Percentiles rank a stretch among this genome's conserved stretches.
These are phyloP conservation scores for Paracoccidioides brasiliensis DNA, from an alignment of 2,329 filamentous ascomycete species.

Conservation along the genomic window DNA sequence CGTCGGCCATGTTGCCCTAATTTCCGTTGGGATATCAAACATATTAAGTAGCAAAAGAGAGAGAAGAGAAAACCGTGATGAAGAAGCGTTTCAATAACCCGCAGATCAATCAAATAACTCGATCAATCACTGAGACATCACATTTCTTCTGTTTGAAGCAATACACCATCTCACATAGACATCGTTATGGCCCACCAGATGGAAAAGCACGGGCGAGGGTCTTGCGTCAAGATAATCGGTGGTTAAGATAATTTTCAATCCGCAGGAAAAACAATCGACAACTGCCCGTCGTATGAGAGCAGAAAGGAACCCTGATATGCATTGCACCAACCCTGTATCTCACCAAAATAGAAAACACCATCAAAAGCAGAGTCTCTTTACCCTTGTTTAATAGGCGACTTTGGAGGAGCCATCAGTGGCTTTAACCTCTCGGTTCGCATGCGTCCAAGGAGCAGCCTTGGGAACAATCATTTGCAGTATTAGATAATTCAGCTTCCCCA, in stretches of 20 bases:
- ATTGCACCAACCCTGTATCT: neutral
- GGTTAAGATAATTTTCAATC: neutral
- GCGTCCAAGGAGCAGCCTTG: too few relatives aligned
- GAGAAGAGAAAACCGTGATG: neutral
- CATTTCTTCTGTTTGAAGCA: neutral
- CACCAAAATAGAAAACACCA: too few relatives aligned
- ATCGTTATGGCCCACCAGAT: neutral
- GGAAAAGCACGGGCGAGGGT: neutral
- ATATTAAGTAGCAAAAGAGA: neutral
- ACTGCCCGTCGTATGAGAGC: neutral
- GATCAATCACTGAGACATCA: neutral
- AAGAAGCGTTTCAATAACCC: neutral
- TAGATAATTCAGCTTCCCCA: neutral
- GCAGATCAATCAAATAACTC: neutral
- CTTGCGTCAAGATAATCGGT: neutral
- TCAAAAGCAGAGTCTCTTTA: too few relatives aligned
- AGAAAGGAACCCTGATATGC: neutral
- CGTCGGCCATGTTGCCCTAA: slow-evolving; percentile 13
- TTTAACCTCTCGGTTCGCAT: too few relatives aligned
- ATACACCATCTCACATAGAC: neutral
- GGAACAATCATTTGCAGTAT: neutral
- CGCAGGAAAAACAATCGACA: neutral
- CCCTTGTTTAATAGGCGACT: too few relatives aligned
- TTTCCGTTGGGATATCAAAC: slow-evolving; percentile 2
- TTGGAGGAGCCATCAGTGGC: too few relatives aligned